Conservation (phyloP, 2,329 filamentous ascomycete genomes). For the Ceratocystis destructans region DNA sequence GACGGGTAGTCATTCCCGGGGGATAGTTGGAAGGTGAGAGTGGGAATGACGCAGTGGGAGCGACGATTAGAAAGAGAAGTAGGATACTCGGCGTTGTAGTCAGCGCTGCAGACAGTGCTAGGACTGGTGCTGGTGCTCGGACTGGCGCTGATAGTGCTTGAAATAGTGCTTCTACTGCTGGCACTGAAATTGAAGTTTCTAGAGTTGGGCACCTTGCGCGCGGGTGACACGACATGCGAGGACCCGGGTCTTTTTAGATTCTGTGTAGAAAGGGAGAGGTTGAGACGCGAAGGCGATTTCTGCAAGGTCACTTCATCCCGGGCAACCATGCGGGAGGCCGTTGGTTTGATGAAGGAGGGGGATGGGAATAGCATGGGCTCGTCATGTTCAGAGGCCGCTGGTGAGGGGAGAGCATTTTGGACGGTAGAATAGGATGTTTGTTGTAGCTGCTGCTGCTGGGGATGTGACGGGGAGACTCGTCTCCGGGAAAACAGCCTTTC, state of each 20-base stretch:
- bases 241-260: slow-evolving; percentile 16
- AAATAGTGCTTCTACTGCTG: slow-evolving; percentile 12
- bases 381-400: slow-evolving; percentile 17
- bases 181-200: slow-evolving; percentile 16
- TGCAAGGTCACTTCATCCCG: slow-evolving; percentile 33
- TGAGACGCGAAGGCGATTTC: slow-evolving; percentile 23
- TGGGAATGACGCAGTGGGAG: slow-evolving; percentile 11
- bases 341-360: slow-evolving; percentile 44
- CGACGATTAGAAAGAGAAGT: slow-evolving; percentile 14
- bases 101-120: slow-evolving; percentile 16
- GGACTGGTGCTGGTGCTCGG: slow-evolving; percentile 3
- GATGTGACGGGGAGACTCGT: slow-evolving; percentile 24
- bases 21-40: slow-evolving; percentile 16
- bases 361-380: slow-evolving; percentile 33
- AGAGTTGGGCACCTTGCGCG: slow-evolving; percentile 12
- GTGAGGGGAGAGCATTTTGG: not conserved
- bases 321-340: slow-evolving; percentile 41
- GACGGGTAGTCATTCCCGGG: slow-evolving; percentile 7
- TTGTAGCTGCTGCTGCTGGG: slow-evolving; percentile 6
- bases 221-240: slow-evolving; percentile 17
- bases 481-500: slow-evolving; percentile 40
- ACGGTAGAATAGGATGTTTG: not conserved
- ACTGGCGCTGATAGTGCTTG: slow-evolving; percentile 16
- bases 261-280: slow-evolving; percentile 9
- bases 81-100: slow-evolving; percentile 9